Percentiles rank a stretch among this genome's conserved stretches.
These are phyloP conservation scores for Talaromyces trachyspermus DNA, from an alignment of 495 filamentous ascomycete genomes.

Conservation along the genomic window DNA sequence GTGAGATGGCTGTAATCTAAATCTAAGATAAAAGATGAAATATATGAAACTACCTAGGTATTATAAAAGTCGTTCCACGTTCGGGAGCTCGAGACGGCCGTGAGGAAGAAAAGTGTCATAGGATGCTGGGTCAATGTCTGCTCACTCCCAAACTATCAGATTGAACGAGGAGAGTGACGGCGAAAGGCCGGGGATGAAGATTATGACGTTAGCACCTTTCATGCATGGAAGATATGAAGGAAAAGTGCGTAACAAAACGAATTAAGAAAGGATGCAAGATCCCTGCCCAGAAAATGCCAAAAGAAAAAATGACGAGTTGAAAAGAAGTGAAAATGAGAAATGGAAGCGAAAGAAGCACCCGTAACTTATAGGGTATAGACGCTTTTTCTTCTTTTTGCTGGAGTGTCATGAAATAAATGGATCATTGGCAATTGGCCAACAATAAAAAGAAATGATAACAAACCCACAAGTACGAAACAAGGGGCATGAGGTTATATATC, in stretches of 20 bases:
- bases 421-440: neutral
- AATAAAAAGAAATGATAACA: neutral
- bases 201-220: neutral
- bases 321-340: too few relatives aligned
- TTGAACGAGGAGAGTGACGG: neutral
- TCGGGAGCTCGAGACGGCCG: constrained; percentile 3
- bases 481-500: neutral
- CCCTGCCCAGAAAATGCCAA: constrained; percentile 1
- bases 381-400: neutral
- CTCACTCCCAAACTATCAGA: neutral
- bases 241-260: neutral
- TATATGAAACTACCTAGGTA: neutral
- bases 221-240: neutral
- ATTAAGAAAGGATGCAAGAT: constrained; percentile 2
- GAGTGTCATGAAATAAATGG: neutral
- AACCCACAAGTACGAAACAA: neutral
- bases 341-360: too few relatives aligned
- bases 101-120: neutral
- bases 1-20: constrained; percentile 8
- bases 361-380: too few relatives aligned
- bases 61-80: neutral
- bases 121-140: neutral
- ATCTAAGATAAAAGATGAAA: constrained; percentile 6
- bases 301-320: neutral
- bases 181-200: neutral